Base-by-base conservation (phyloP, 2,329 filamentous ascomycete species). In the Hyphodiscus sp. region DNA sequence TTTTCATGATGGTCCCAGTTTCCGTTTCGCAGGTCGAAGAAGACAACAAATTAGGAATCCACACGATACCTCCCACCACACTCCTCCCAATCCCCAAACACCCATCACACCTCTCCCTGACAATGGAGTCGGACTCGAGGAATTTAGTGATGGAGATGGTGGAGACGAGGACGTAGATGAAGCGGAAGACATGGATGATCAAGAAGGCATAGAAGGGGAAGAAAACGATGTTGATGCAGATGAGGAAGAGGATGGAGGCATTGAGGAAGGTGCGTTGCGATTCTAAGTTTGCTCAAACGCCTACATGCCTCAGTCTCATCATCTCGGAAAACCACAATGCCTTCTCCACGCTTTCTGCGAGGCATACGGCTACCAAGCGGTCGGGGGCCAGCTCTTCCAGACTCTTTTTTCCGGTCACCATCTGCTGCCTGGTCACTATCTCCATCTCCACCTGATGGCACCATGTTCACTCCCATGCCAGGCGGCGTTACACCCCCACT, bases 151-250 rank as follows among this genome's bases (percentile, higher is more conserved):
- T 26, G 53, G 33, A 16, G 45, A 45, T 10, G 53, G 15, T 43
- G 50, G 46, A 16, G 50, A 50, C 20, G 33, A 20, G 23, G 44
- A 45, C 20, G 18, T 44, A 42, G 53, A 55, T 38, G 49, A 50
- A n/a, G 45, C 41, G 20, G 42, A 30, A 2, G 53, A 48, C 8
- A 29, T 33, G 33, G 44, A 46, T 45, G 19, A 55, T 38, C 29
- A 52, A 41, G 23, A 47, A 18, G 49, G 55, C 8, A 52, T 50
- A 10, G 50, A 54, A 2, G 54, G 52, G 10, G 54, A 59, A 7
- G 59, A 58, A 10, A 53, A 55, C 7, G 50, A 50, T 11, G 53
- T 47, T 20, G 55, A 44, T 2, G 56, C 57, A 16, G 50, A 52
- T 41, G 49, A 42, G 2, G 57, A 55, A 19, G 47, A 47, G 23